Base-by-base conservation (phyloP, 2,329 filamentous ascomycete species). In the Dothideomycetes sp. region DNA sequence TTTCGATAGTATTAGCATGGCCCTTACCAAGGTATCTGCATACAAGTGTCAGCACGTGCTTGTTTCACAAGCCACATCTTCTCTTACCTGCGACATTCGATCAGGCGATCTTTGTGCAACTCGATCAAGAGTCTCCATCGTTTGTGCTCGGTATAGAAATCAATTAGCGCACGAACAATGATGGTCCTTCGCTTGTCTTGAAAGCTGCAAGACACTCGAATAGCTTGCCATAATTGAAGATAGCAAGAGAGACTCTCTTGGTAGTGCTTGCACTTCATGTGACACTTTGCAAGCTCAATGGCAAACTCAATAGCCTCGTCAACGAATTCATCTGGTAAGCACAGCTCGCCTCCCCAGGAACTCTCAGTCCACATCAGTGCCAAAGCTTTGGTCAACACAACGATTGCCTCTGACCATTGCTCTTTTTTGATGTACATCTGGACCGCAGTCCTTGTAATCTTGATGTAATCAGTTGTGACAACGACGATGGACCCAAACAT, bases 291-390 rank as follows among this genome's bases (percentile, higher is more conserved):
- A 14, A 74, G 57, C 2, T 58, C 57, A 41, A 68, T 61, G 3
- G 68, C 66, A 2, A 72, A 56, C 11, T 65, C 57, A 4, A 73
- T 57, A 5, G 59, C 64, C 43, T 65, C 59, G n/a, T 70, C 61
- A 1, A 62, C 52, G 43, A 68, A 60, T 1, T 58, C 58, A 1
- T 55, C 48, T 0, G 67, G 63, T 19, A 70, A 55, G 1, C 55
- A 55, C 1, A 72, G 18, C 16, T 34, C 38, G 16, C 38, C 38
- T 19, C 38, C 38, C 57, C 34, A 71, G 62, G 40, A 73, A 58
- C 0, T 31, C 14, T 61, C 61, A 1, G 62, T 58, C 69, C 69
- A 72, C 3, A 65, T 60, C 4, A 58, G 55, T 30, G 60, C 58
- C 19, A 73, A 51, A 8, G 68, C 62, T 16, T 54, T 55, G 37